phyloP scores from a whole-genome alignment of 371 early-diverging fungal genomes.

The Blyttiomyces sp. region DNA sequence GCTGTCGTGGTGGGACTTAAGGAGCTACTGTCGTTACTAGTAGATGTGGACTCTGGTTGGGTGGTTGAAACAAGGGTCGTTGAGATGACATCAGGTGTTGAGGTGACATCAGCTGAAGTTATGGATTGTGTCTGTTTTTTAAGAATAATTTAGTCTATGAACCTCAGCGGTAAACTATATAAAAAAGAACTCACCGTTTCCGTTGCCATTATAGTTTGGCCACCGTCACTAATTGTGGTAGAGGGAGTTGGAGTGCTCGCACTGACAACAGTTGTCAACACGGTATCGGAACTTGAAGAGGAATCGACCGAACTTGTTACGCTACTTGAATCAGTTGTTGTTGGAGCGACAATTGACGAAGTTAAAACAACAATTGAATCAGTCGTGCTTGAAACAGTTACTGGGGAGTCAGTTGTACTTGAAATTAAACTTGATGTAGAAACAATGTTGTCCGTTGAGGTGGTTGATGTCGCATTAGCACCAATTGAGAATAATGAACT shows the following conservation, averaged over 20 bases:
- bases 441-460: background rate
- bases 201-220: background rate
- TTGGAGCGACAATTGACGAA: constrained; percentile 4
- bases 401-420: background rate
- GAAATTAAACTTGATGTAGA: constrained; percentile 5
- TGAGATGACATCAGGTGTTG: background rate
- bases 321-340: constrained; percentile 1
- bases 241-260: constrained; percentile 17
- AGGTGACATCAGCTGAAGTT: background rate
- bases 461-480: constrained; percentile 12
- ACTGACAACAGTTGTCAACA: constrained; percentile 4
- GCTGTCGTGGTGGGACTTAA: constrained; percentile 7
- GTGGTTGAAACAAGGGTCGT: background rate
- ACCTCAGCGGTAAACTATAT: background rate
- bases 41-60: background rate
- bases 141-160: background rate
- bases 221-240: constrained; percentile 21
- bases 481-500: too few relatives aligned
- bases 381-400: background rate
- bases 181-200: background rate
- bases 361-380: constrained; percentile 7
- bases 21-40: constrained; percentile 11
- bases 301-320: constrained; percentile 1
- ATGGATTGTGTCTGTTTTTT: background rate
- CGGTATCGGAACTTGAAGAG: constrained; percentile 10